Percentiles rank a stretch among this genome's conserved stretches.
Conservation (phyloP, 2,329 filamentous ascomycete genomes). For the Sclerotinia minor region DNA sequence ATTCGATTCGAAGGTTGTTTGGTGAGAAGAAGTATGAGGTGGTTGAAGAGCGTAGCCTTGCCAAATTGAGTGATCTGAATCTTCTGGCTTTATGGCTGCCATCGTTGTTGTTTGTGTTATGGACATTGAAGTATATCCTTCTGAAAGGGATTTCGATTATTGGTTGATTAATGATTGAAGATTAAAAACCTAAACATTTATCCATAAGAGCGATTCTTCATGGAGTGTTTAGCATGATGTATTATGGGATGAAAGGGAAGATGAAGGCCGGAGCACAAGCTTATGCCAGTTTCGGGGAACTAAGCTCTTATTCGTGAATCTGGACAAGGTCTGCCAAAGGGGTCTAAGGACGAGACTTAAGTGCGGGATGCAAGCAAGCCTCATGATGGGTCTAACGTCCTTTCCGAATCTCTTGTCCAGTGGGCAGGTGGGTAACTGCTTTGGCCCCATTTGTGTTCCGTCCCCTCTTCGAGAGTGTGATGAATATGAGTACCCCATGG, state of each 20-base stretch:
- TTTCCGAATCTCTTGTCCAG: slow-evolving; percentile 33
- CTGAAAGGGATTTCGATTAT: slow-evolving; percentile 29
- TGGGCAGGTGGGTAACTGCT: slow-evolving; percentile 28
- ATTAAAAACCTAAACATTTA: slow-evolving; percentile 31
- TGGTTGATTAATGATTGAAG: slow-evolving; percentile 22
- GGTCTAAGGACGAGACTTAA: slow-evolving; percentile 33
- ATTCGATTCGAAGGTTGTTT: slow-evolving; percentile 35
- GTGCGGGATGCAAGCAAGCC: slow-evolving; percentile 30
- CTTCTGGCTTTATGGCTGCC: slow-evolving; percentile 42
- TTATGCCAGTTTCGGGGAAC: slow-evolving; percentile 36
- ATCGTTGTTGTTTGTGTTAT: slow-evolving; percentile 40
- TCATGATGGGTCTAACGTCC: slow-evolving; percentile 39
- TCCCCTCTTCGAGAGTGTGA: slow-evolving; percentile 30
- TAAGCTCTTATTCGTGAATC: slow-evolving; percentile 39
- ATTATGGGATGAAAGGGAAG: slow-evolving; percentile 31
- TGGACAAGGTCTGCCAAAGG: slow-evolving; percentile 35
- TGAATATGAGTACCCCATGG: slow-evolving; percentile 29
- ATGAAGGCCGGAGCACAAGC: slow-evolving; percentile 37
- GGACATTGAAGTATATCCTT: slow-evolving; percentile 40
- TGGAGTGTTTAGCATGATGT: slow-evolving; percentile 27
- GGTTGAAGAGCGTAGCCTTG: slow-evolving; percentile 40
- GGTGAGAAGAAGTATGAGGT: slow-evolving; percentile 33
- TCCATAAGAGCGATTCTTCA: slow-evolving; percentile 30
- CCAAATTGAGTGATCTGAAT: slow-evolving; percentile 39
- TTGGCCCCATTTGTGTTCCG: slow-evolving; percentile 27